These are phyloP conservation scores for Exidia glandulosa DNA, from an alignment of 768 basidiomycete species.

Conservation along the genomic window DNA sequence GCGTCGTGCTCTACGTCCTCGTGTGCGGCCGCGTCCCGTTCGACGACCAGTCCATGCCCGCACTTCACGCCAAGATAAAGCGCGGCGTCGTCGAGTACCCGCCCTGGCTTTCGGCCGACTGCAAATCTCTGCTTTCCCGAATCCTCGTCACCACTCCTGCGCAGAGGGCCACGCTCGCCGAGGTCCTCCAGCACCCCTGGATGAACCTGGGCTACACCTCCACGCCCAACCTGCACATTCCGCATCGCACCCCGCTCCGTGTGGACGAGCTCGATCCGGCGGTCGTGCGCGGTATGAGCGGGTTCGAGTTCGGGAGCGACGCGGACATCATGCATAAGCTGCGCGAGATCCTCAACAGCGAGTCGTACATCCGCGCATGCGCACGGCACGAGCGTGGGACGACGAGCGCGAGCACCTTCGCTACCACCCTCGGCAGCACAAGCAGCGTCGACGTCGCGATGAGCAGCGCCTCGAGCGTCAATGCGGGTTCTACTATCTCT, in stretches of 20 bases:
- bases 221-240: conserved; percentile 72
- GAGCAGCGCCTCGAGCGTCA: neutral
- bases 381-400: neutral
- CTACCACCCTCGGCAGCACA: conserved; percentile 15
- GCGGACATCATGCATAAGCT: conserved; percentile 76
- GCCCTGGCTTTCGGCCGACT: conserved; percentile 92
- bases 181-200: conserved; percentile 86
- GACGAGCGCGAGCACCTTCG: conserved; percentile 20
- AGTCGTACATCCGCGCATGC: conserved; percentile 38
- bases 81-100: conserved; percentile 95
- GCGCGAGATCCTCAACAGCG: conserved; percentile 60
- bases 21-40: conserved; percentile 99
- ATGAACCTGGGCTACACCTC: conserved; percentile 80
- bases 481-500: neutral
- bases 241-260: conserved; percentile 82
- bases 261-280: conserved; percentile 78
- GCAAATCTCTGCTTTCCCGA: conserved; percentile 82
- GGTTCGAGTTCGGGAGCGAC: conserved; percentile 90
- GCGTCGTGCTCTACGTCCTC: conserved; percentile 93
- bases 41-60: conserved; percentile 99
- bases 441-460: neutral
- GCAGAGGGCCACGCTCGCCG: conserved; percentile 68
- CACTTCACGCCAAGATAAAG: conserved; percentile 97
- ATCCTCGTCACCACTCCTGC: conserved; percentile 93
- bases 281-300: conserved; percentile 84